Percentiles rank a stretch among this genome's conserved stretches.
Conservation (phyloP, 495 filamentous ascomycete species). For the Articulospora tetracladia region DNA sequence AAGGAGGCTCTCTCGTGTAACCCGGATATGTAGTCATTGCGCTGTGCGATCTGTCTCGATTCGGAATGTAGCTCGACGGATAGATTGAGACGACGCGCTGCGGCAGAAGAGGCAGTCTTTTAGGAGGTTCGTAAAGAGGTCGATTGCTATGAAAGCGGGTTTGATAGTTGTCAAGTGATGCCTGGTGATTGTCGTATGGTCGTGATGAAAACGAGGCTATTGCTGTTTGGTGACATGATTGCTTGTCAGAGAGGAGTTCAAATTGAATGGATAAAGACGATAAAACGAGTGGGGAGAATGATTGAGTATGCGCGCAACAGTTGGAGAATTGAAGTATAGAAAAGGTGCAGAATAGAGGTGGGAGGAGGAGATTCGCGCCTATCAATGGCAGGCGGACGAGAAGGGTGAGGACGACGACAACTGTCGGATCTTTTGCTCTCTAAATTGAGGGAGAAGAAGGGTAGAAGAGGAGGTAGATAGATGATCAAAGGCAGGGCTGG, state of each 20-base stretch:
- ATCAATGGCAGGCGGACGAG: conserved; percentile 25
- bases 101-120: conserved; percentile 2
- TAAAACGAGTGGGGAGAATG: conserved; percentile 19
- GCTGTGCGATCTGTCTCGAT: not conserved
- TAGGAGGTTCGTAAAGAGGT: conserved; percentile 7
- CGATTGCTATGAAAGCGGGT: not conserved
- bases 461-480: conserved; percentile 20
- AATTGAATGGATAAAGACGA: conserved; percentile 24
- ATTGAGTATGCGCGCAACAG: conserved; percentile 13
- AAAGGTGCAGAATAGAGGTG: conserved; percentile 15
- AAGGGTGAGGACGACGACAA: conserved; percentile 18
- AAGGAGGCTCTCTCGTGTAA: conserved; percentile 21
- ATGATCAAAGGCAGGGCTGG: conserved; percentile 25
- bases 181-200: conserved; percentile 22
- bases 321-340: conserved; percentile 10
- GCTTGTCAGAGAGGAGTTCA: conserved; percentile 32
- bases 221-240: conserved; percentile 32
- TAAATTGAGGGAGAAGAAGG: conserved; percentile 6
- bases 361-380: conserved; percentile 22
- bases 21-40: conserved; percentile 23
- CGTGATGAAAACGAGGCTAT: conserved; percentile 15
- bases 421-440: conserved; percentile 17
- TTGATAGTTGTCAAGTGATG: conserved; percentile 23
- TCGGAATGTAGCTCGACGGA: not conserved
- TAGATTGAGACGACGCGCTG: conserved; percentile 1